Evolutionary conservation across 1,284 basidiomycete genomes (phyloP).

Genomic region (Tremellales sp.): DNA sequence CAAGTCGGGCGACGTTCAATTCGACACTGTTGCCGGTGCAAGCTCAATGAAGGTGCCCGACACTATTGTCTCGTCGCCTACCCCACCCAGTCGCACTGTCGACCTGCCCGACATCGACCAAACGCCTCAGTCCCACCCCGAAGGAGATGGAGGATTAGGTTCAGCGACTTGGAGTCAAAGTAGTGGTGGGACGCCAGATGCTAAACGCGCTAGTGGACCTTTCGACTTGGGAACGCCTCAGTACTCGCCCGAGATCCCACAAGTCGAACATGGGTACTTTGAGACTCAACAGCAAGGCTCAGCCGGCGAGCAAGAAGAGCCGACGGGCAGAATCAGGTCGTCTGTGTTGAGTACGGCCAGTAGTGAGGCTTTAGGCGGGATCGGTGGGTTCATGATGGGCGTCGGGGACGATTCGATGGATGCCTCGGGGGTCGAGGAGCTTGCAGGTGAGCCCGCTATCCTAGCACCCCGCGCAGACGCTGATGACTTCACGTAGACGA

Average conservation of each 20-base stretch:
- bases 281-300: background rate
- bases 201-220: conserved; percentile 10
- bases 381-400: conserved; percentile 40
- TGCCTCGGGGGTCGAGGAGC: conserved; percentile 10
- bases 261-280: background rate
- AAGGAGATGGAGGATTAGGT: background rate
- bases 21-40: too few species aligned
- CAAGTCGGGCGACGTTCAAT: conserved; percentile 61
- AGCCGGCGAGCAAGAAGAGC: background rate
- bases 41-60: conserved; percentile 5
- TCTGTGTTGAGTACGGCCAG: conserved; percentile 27
- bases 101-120: too few species aligned
- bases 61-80: conserved; percentile 18
- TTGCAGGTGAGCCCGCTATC: conserved; percentile 10
- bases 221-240: conserved; percentile 34
- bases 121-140: too few species aligned
- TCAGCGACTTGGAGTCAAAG: background rate
- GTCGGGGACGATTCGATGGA: conserved; percentile 3
- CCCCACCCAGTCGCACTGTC: conserved; percentile 16
- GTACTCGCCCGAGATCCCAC: conserved; percentile 6
- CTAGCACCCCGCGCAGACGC: background rate
- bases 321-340: conserved; percentile 4
- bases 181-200: background rate
- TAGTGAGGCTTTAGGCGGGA: conserved; percentile 28
- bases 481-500: conserved; percentile 13